phyloP scores from a whole-genome alignment of 345 rosid species.

The Eucalyptus viminalis region DNA sequence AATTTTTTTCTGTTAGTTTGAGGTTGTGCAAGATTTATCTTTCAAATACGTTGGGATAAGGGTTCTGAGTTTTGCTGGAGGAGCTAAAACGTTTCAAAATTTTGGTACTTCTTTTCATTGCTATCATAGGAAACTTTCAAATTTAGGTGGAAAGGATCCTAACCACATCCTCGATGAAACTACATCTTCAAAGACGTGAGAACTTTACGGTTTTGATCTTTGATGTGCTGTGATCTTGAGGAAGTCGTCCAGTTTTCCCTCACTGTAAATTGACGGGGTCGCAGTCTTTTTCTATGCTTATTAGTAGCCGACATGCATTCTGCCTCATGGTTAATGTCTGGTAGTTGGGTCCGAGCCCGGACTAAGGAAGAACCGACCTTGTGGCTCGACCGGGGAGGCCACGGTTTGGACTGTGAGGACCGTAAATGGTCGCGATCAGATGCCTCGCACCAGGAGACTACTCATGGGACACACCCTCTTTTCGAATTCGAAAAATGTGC shows the following conservation, averaged over 20 bases:
- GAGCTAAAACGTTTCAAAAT: background rate
- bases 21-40: background rate
- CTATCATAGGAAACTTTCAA: background rate
- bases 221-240: background rate
- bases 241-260: background rate
- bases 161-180: background rate
- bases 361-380: background rate
- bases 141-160: background rate
- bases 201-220: background rate
- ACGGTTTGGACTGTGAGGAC: background rate
- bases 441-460: background rate
- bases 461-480: background rate
- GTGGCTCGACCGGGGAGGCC: background rate
- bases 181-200: background rate
- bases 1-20: too few species aligned
- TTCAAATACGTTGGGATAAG: background rate
- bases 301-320: background rate
- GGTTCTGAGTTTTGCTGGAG: background rate
- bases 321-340: background rate
- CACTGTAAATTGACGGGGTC: background rate
- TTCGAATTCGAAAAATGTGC: background rate
- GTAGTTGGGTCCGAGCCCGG: background rate
- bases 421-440: background rate
- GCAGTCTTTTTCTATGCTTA: background rate
- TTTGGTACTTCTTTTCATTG: background rate